These are phyloP conservation scores for Gossypium trilobum DNA, from an alignment of 441 rosid species.

Conservation along the genomic window DNA sequence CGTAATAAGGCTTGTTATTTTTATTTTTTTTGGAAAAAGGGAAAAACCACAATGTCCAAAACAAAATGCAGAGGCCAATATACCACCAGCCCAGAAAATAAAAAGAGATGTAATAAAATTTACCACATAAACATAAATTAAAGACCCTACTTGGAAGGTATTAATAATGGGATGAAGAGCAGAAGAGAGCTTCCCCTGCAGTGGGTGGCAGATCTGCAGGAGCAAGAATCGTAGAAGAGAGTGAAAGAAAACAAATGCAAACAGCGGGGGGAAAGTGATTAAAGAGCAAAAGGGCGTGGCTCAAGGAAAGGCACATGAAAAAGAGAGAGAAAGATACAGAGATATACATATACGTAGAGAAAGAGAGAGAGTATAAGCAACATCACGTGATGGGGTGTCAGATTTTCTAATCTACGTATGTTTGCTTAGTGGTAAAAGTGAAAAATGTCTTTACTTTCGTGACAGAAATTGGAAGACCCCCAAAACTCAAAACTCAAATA, in stretches of 20 bases:
- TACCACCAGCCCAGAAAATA: constrained; percentile 7
- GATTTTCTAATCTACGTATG: constrained; percentile 12
- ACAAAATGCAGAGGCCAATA: neutral
- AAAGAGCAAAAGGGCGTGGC: constrained; percentile 38
- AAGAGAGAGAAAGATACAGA: constrained; percentile 1
- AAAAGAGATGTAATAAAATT: neutral
- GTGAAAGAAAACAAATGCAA: constrained; percentile 22
- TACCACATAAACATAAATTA: constrained; percentile 14
- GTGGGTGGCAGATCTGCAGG: constrained; percentile 38
- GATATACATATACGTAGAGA: constrained; percentile 12
- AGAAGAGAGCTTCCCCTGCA: constrained; percentile 11
- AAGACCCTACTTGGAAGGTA: neutral
- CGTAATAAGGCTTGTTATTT: neutral
- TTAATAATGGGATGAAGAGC: neutral
- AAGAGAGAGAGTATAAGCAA: constrained; percentile 11
- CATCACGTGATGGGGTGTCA: constrained; percentile 62
- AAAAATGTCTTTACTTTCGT: neutral
- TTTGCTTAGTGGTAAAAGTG: neutral
- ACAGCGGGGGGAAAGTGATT: neutral
- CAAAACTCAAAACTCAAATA: neutral
- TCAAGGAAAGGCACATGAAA: constrained; percentile 18
- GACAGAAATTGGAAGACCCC: constrained; percentile 20
- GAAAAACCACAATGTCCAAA: constrained; percentile 16
- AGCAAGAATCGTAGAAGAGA: constrained; percentile 21
- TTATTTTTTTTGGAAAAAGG: neutral